These are phyloP conservation scores for Saraca asoca DNA, from an alignment of 331 rosid genomes.

Conservation along the genomic window DNA sequence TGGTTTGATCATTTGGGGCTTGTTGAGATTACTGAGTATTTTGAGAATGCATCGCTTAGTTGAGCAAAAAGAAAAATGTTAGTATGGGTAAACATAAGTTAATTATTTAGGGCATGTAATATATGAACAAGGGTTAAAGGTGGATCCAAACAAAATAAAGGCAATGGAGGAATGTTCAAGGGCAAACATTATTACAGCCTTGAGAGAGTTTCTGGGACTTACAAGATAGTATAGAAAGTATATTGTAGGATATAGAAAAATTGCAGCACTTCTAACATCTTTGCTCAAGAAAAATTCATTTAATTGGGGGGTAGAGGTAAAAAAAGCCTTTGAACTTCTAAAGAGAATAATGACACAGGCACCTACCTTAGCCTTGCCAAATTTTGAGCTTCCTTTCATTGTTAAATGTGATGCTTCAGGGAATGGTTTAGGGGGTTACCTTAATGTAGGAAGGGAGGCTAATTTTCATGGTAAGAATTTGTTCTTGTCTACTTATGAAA, in stretches of 20 bases:
- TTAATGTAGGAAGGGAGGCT: background rate
- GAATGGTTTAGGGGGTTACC: background rate
- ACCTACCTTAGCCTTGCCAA: background rate
- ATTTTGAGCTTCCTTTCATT: background rate
- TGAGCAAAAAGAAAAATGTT: too few relatives aligned
- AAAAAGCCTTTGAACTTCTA: background rate
- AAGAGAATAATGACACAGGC: background rate
- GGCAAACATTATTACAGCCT: background rate
- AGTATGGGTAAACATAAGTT: too few relatives aligned
- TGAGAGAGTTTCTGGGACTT: background rate
- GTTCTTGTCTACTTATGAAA: too few relatives aligned
- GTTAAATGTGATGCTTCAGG: background rate
- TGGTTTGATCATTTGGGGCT: too few relatives aligned
- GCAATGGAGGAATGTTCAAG: background rate
- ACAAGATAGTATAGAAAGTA: background rate
- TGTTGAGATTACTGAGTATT: too few relatives aligned
- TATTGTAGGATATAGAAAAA: background rate
- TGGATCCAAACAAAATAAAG: background rate
- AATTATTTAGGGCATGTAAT: background rate
- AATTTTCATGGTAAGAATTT: background rate
- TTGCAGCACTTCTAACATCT: too few relatives aligned
- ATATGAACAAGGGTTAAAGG: background rate
- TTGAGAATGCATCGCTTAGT: too few relatives aligned
- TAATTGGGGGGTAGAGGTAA: background rate
- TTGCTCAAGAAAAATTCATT: background rate